A percentile compares a stretch with the other conserved stretches of the same genome.
phyloP scores from a whole-genome alignment of 2,329 filamentous ascomycete genomes.

The Fusarium avenaceum region DNA sequence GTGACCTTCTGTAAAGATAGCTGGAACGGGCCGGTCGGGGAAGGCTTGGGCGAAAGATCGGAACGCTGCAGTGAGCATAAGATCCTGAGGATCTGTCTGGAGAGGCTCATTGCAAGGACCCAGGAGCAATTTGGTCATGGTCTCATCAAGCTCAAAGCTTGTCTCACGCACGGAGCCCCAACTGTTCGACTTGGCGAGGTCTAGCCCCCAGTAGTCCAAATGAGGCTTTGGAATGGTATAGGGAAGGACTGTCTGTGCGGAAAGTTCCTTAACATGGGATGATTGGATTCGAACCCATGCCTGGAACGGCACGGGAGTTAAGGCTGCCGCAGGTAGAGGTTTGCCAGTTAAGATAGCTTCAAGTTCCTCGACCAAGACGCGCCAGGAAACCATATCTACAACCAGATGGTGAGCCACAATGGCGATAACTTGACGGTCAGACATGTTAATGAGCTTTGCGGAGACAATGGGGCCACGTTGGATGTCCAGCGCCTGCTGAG shows the following conservation, averaged over 20 bases:
- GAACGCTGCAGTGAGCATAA: neutral
- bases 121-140: neutral
- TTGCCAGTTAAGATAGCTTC: too few relatives aligned
- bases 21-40: neutral
- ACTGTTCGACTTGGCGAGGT: too few relatives aligned
- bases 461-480: neutral
- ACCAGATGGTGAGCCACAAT: conserved; percentile 1
- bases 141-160: too few relatives aligned
- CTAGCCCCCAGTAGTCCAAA: too few relatives aligned
- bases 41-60: neutral
- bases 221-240: too few relatives aligned
- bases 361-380: neutral
- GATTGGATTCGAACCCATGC: too few relatives aligned
- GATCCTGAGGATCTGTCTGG: neutral
- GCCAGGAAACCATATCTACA: conserved; percentile 8
- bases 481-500: neutral
- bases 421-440: neutral
- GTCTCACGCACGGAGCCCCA: too few relatives aligned
- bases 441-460: neutral
- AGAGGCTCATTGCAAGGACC: neutral
- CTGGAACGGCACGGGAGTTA: too few relatives aligned
- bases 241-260: too few relatives aligned
- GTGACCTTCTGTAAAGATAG: conserved; percentile 2
- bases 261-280: too few relatives aligned
- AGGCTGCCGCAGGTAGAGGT: too few relatives aligned